phyloP scores from a whole-genome alignment of 495 filamentous ascomycete species.

The Paragyromitra xinjiangensis region DNA sequence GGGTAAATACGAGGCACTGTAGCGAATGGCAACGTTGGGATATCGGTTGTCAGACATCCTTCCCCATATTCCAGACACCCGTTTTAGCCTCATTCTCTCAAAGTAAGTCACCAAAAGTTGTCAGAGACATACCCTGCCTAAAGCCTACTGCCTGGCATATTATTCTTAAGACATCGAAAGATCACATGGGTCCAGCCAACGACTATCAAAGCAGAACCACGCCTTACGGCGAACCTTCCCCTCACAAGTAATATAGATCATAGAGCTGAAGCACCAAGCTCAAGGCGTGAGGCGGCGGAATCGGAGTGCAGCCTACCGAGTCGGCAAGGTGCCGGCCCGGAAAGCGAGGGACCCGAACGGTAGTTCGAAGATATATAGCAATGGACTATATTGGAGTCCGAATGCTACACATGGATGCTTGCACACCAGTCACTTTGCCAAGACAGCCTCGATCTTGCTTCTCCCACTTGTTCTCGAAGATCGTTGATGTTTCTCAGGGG shows the following conservation, averaged over 20 bases:
- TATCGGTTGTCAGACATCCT: neutral
- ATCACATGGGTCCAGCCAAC: neutral
- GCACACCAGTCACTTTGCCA: neutral
- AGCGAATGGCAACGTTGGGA: neutral
- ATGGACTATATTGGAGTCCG: constrained; percentile 10
- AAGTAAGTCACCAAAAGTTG: neutral
- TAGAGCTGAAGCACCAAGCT: neutral
- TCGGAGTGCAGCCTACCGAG: neutral
- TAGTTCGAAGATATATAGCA: constrained; percentile 1
- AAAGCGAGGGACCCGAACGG: neutral
- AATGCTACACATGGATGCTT: neutral
- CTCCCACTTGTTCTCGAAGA: neutral
- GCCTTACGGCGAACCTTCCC: neutral
- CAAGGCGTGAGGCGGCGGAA: neutral
- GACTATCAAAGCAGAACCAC: neutral
- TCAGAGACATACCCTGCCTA: neutral
- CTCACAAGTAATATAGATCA: neutral
- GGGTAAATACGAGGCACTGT: neutral
- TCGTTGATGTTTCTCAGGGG: neutral
- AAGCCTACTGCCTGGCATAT: neutral
- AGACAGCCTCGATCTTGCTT: constrained; percentile 18
- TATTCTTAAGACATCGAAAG: neutral
- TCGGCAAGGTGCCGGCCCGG: neutral
- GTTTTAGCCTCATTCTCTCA: neutral
- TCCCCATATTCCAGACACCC: neutral